A percentile compares a stretch with the other conserved stretches of the same genome.
Conservation (phyloP, 306 rosid genomes). For the Prunus salicina region DNA sequence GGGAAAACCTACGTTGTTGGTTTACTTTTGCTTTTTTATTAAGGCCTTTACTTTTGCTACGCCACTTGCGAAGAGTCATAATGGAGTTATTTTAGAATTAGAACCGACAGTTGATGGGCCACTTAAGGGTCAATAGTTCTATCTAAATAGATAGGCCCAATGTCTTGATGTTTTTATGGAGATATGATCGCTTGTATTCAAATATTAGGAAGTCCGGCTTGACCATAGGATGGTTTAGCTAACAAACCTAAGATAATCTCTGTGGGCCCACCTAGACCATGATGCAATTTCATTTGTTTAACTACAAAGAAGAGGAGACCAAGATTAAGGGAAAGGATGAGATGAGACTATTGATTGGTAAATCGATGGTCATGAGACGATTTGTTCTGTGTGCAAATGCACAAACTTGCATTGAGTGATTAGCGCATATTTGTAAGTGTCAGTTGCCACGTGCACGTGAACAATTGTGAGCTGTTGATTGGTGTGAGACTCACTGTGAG, state of each 20-base stretch:
- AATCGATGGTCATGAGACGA: not conserved
- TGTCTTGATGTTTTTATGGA: no score
- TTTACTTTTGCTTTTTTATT: not conserved
- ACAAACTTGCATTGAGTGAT: not conserved
- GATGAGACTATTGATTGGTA: not conserved
- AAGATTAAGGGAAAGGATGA: not conserved
- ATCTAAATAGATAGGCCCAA: not conserved
- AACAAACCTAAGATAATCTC: not conserved
- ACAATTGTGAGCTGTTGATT: not conserved
- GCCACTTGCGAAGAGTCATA: not conserved
- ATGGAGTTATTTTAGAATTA: not conserved
- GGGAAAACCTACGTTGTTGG: conserved; percentile 7
- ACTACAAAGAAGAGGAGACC: not conserved
- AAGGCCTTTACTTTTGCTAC: not conserved
- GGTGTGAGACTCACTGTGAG: not conserved
- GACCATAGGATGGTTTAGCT: not conserved
- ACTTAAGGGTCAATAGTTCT: not conserved
- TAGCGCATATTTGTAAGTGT: not conserved
- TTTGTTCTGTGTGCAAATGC: not conserved
- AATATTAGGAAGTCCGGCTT: not conserved
- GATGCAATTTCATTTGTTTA: not conserved
- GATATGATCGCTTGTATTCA: no score
- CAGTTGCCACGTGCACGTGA: not conserved
- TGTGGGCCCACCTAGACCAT: not conserved
- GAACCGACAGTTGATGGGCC: not conserved